Base-by-base conservation (phyloP, 306 rosid genomes). In the Gastrolobium villosum region DNA sequence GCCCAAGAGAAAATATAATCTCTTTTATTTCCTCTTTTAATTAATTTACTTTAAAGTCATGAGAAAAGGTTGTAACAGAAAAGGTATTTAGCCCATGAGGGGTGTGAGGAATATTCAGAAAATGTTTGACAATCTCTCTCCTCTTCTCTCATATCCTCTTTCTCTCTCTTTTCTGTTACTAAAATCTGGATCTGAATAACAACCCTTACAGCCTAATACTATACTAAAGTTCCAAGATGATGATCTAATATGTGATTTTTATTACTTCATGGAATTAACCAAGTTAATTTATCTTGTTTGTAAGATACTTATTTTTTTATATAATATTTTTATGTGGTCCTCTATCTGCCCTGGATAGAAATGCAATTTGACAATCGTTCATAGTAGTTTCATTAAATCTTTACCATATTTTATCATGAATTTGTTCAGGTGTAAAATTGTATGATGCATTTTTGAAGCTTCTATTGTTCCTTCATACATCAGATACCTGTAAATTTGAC, bases 361-460 rank as follows among this genome's bases (percentile, higher is more conserved):
- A 28, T 28, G 32, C 55, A 55, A 11, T 56, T 37, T 40, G 77
- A 15, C 55, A 28, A 30, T 55, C 75, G 8, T 40, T n/a, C 76
- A 5, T 20, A 37, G 10, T 15, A 53, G 64, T 66, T 66, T 44
- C 57, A 67, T 67, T 6, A 11, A 67, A 67, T 45, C 14, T 2
- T 1, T 65, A 44, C 31, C 53, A 4, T 20, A 15, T 20, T 41
- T 9, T 43, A 40, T 41, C 36, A 20, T 65, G 37, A 65, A 41
- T 7, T 41, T 65, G 6, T 43, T 26, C 55, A 39, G 0, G 37
- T 5, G 10, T 65, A 65, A 10, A 7, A 28, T 43, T 44, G 4
- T 43, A 10, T 52, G 63, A 15, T 36, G 49, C 28, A 20, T 26
- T 39, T 37, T 20, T 52, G 26, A 35, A 36, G 37, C 53, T 10